Percentiles rank a stretch among this genome's conserved stretches.
phyloP scores from a whole-genome alignment of 805 yeast genomes.

The Metschnikowia drakensbergensis region DNA sequence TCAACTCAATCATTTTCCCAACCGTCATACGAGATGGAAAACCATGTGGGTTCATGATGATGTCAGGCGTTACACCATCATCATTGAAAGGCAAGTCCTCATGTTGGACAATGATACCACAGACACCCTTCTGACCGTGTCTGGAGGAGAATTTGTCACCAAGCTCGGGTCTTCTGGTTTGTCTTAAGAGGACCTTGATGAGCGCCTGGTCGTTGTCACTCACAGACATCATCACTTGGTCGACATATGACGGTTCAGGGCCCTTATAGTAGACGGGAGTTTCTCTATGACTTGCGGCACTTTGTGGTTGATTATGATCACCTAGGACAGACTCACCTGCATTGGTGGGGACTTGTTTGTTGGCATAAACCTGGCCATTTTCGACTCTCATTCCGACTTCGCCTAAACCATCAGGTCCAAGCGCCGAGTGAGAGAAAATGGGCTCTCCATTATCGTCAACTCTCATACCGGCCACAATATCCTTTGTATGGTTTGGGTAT shows the following conservation, averaged over 20 bases:
- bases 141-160: constrained; percentile 97
- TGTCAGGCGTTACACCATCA: constrained; percentile 88
- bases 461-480: constrained; percentile 87
- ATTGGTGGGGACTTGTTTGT: constrained; percentile 87
- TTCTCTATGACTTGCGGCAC: constrained; percentile 70
- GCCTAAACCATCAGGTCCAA: constrained; percentile 95
- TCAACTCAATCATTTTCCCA: constrained; percentile 95
- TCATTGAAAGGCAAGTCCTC: constrained; percentile 96
- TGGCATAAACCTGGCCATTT: constrained; percentile 90
- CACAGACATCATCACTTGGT: constrained; percentile 96
- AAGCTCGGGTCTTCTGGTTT: constrained; percentile 94
- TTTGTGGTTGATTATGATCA: constrained; percentile 28
- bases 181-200: constrained; percentile 86
- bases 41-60: constrained; percentile 98
- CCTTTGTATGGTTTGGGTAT: constrained; percentile 91
- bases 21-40: constrained; percentile 99
- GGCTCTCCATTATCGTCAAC: constrained; percentile 78
- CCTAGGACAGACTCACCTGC: constrained; percentile 65
- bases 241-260: constrained; percentile 93
- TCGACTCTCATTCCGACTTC: constrained; percentile 90
- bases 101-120: constrained; percentile 96
- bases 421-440: constrained; percentile 76
- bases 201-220: constrained; percentile 93
- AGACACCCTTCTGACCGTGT: constrained; percentile 95
- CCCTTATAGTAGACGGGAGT: constrained; percentile 90